A percentile compares a stretch with the other conserved stretches of the same genome.
These are phyloP conservation scores for Wallacemonas sp. DNA, from an alignment of 208 protist species.

Conservation along the genomic window DNA sequence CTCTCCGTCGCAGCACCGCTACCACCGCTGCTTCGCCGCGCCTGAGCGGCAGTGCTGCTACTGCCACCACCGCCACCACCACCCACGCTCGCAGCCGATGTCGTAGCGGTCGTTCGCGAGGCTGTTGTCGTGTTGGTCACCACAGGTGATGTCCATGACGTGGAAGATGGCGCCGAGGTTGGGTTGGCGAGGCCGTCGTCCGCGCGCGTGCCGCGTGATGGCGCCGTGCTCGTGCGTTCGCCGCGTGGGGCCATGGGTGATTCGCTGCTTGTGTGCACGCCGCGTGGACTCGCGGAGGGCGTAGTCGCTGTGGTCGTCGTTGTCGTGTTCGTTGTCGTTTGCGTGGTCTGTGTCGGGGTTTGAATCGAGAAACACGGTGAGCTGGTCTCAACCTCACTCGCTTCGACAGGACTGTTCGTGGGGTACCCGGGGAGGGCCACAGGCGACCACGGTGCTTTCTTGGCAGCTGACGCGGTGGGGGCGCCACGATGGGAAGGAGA, in stretches of 20 bases:
- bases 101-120: neutral
- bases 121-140: neutral
- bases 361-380: slow-evolving; percentile 6
- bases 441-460: neutral
- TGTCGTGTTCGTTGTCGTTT: neutral
- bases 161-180: too few relatives aligned
- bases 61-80: neutral
- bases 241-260: too few relatives aligned
- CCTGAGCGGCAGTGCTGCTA: neutral
- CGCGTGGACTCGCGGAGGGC: neutral
- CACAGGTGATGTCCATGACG: too few relatives aligned
- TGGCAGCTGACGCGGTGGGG: too few relatives aligned
- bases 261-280: too few relatives aligned
- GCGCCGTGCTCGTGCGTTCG: too few relatives aligned
- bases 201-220: too few relatives aligned
- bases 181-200: too few relatives aligned
- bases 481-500: too few relatives aligned
- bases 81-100: neutral
- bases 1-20: too few relatives aligned
- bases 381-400: neutral
- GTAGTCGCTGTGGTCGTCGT: neutral
- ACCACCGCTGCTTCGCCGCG: too few relatives aligned
- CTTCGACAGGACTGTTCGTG: neutral
- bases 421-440: neutral
- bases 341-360: neutral